A percentile compares a stretch with the other conserved stretches of the same genome.
Evolutionary conservation across 352 stramenopile genomes (phyloP).

Genomic region (Thalassiosira mediterranea): DNA sequence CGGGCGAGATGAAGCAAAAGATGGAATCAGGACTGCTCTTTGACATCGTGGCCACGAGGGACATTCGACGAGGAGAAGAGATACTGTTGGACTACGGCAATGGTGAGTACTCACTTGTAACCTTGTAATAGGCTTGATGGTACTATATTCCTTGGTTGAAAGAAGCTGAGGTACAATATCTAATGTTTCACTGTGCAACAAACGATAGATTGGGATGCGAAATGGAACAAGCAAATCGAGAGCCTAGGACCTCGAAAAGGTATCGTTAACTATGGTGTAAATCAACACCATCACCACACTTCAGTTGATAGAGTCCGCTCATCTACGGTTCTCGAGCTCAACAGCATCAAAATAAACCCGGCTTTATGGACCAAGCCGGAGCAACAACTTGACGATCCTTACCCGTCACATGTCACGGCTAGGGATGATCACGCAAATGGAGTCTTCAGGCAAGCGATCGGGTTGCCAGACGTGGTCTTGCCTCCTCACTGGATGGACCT

Average conservation of each 20-base stretch:
- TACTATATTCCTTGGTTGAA: too few relatives aligned
- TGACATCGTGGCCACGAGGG: constrained; percentile 49
- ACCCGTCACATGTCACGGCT: constrained; percentile 20
- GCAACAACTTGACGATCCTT: constrained; percentile 2
- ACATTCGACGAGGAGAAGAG: constrained; percentile 49
- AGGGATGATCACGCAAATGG: constrained; percentile 50
- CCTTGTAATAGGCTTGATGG: too few relatives aligned
- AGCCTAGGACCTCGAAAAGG: too few relatives aligned
- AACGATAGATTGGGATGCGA: constrained; percentile 48
- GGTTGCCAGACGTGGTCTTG: constrained; percentile 37
- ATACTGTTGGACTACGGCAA: constrained; percentile 50
- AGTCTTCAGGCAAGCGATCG: constrained; percentile 41
- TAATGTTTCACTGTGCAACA: too few relatives aligned
- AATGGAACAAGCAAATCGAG: constrained; percentile 40
- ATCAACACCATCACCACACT: too few relatives aligned
- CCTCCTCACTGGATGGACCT: constrained; percentile 57
- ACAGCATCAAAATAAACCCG: too few relatives aligned
- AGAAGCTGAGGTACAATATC: too few relatives aligned
- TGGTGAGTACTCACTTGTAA: too few relatives aligned
- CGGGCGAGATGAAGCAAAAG: constrained; percentile 31
- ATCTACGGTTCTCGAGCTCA: too few relatives aligned
- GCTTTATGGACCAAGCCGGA: constrained; percentile 8
- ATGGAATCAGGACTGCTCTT: constrained; percentile 48
- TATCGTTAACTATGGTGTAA: too few relatives aligned
- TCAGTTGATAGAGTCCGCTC: too few relatives aligned